Conservation (phyloP, 768 basidiomycete species). For the Lentinus tigrinus region DNA sequence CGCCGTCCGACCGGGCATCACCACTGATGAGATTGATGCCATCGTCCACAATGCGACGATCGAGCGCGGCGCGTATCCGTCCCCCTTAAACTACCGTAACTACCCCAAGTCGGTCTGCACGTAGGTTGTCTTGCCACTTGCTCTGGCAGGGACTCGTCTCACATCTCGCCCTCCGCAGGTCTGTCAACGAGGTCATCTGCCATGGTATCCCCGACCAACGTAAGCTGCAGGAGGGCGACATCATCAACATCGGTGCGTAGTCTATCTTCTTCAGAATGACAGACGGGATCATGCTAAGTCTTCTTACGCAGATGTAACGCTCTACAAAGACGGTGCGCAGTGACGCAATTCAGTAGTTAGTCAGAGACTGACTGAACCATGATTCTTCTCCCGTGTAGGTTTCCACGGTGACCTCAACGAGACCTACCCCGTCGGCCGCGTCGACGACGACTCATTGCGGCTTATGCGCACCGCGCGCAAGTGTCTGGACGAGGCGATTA, state of each 20-base stretch:
- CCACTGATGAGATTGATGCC: conserved; percentile 92
- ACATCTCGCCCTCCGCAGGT: conserved; percentile 43
- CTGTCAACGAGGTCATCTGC: conserved; percentile 94
- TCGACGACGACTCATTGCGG: conserved; percentile 80
- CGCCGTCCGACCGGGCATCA: conserved; percentile 84
- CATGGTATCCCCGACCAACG: conserved; percentile 94
- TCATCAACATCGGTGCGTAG: conserved; percentile 83
- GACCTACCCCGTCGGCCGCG: conserved; percentile 85
- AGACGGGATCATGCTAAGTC: background rate
- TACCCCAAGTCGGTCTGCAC: conserved; percentile 98
- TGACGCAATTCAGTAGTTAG: background rate
- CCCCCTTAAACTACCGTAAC: conserved; percentile 85
- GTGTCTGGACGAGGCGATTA: conserved; percentile 87
- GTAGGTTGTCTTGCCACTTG: conserved; percentile 43
- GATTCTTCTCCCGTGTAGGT: conserved; percentile 44
- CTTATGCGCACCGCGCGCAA: conserved; percentile 82
- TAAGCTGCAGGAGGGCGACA: conserved; percentile 87
- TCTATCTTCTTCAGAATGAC: background rate
- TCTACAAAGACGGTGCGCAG: conserved; percentile 73
- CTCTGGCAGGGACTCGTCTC: background rate
- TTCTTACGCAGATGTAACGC: conserved; percentile 58
- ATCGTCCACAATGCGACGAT: conserved; percentile 92
- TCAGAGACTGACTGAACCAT: background rate
- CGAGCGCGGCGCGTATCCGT: conserved; percentile 90
- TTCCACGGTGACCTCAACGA: conserved; percentile 92